Evolutionary conservation across 441 rosid species (phyloP).

Genomic region (Croton laevigatus): DNA sequence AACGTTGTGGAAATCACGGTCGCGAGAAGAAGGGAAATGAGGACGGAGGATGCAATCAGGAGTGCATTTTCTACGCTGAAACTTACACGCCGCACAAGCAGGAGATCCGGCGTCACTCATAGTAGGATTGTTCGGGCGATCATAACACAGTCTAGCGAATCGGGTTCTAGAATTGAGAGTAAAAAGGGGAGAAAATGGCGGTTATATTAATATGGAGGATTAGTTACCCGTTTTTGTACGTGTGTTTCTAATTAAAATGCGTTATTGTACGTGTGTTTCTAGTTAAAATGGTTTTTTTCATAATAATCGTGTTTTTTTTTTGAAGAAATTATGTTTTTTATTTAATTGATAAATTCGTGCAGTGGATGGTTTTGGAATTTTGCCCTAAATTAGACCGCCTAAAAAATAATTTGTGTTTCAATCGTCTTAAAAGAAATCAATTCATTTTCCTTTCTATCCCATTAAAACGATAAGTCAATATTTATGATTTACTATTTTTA

Average conservation of each 20-base stretch:
- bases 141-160: neutral
- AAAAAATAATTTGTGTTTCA: too few species aligned
- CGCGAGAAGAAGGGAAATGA: constrained; percentile 63
- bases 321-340: too few species aligned
- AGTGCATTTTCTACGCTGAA: constrained; percentile 72
- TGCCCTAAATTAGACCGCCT: too few species aligned
- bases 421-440: too few species aligned
- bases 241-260: neutral
- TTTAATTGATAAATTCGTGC: too few species aligned
- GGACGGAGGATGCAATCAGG: constrained; percentile 79
- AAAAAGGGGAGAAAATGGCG: neutral
- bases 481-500: too few species aligned
- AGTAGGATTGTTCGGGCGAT: neutral
- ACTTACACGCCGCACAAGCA: constrained; percentile 81
- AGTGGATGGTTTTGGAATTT: too few species aligned
- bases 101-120: neutral
- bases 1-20: constrained; percentile 64
- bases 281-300: too few species aligned
- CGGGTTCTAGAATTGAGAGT: too few species aligned
- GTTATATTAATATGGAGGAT: neutral
- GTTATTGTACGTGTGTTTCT: neutral
- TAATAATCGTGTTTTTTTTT: too few species aligned
- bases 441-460: too few species aligned
- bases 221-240: neutral
- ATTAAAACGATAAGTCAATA: too few species aligned